Conservation (phyloP, 495 filamentous ascomycete genomes). For the Penicillium egyptiacum region DNA sequence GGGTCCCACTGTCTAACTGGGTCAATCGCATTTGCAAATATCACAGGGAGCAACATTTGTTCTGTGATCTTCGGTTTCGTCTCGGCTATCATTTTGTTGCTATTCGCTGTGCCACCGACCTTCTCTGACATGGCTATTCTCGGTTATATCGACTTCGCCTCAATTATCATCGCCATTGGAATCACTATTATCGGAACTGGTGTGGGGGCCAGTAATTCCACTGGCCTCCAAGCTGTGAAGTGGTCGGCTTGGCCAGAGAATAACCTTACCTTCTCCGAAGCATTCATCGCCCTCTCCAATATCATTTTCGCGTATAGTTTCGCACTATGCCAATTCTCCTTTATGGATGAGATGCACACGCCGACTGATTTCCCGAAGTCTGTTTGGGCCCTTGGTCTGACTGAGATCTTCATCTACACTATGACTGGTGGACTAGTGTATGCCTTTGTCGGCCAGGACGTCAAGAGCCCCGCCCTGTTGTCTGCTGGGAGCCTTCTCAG, state of each 20-base stretch:
- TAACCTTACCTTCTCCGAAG: constrained; percentile 33
- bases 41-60: constrained; percentile 61
- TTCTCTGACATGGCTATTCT: constrained; percentile 58
- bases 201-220: constrained; percentile 38
- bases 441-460: constrained; percentile 61
- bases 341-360: constrained; percentile 74
- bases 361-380: constrained; percentile 63
- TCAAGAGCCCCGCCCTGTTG: constrained; percentile 64
- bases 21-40: constrained; percentile 63
- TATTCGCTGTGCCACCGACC: constrained; percentile 59
- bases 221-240: constrained; percentile 32
- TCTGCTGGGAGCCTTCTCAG: constrained; percentile 58
- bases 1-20: constrained; percentile 71
- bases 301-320: constrained; percentile 67
- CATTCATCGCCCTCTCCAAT: constrained; percentile 64
- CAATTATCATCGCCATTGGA: constrained; percentile 65
- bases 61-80: constrained; percentile 62
- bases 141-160: constrained; percentile 61
- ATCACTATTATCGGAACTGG: constrained; percentile 67
- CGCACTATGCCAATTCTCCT: constrained; percentile 66
- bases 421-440: constrained; percentile 67
- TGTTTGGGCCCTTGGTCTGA: constrained; percentile 56
- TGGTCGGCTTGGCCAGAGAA: constrained; percentile 42
- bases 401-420: constrained; percentile 66
- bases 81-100: constrained; percentile 59